Conservation (phyloP, 345 rosid genomes). For the Rhodamnia rubescens region DNA sequence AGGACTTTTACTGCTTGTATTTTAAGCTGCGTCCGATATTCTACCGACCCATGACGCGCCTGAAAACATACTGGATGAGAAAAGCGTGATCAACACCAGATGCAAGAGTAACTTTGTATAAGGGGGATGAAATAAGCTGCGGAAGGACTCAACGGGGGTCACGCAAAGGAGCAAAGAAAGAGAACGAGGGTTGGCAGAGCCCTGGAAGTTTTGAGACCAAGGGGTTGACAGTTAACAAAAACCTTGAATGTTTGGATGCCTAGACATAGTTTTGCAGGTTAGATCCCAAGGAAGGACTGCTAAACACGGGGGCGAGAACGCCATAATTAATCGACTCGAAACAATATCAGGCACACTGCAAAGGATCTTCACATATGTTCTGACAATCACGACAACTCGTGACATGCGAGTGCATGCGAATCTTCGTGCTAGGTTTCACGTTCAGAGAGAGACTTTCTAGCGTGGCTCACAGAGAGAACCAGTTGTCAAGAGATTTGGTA, state of each 20-base stretch:
- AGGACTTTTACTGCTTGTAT: background rate
- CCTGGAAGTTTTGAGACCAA: background rate
- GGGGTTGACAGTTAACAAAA: background rate
- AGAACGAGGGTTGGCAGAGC: background rate
- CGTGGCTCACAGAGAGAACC: background rate
- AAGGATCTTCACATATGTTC: background rate
- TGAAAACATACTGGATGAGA: background rate
- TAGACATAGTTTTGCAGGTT: background rate
- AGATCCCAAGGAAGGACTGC: background rate
- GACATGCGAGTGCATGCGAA: background rate
- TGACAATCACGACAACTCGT: background rate
- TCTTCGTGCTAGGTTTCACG: background rate
- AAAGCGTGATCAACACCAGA: background rate
- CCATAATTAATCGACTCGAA: background rate
- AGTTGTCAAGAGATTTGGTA: background rate
- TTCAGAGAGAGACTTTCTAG: background rate
- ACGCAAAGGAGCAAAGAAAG: background rate
- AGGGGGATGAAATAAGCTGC: background rate
- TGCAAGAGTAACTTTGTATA: background rate
- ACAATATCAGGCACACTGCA: background rate
- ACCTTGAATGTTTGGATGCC: background rate
- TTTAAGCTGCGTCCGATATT: background rate
- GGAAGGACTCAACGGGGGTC: background rate
- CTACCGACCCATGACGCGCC: background rate
- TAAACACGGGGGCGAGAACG: background rate